Evolutionary conservation across 2,329 filamentous ascomycete genomes (phyloP), one percentile per base, ranked within the genome.

Genomic region (Hypoxylon sp.): DNA sequence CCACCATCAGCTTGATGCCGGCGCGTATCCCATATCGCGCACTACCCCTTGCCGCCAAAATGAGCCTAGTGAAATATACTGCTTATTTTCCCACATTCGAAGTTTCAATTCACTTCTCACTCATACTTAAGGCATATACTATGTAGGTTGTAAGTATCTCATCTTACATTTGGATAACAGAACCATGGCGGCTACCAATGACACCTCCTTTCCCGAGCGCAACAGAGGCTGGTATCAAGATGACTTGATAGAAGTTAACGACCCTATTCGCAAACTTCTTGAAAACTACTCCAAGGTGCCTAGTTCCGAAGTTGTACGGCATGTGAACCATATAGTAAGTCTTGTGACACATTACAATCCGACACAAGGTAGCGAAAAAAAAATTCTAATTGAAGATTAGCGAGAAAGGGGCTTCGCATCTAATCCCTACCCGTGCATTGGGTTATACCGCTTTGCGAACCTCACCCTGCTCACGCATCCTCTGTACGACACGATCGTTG

Each of bases 351-450:
- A 19, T 10, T 57, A n/a, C 11, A 39, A 24, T 13, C 6, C 29
- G n/a, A 31, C 39, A 31, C 22, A 22, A 19, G 13, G 11, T 31
- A 13, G 22, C 17, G 17, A 11, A 14, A 31, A 44, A 31, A 22
- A 22, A 22, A 22, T 3, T 11, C 53, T 61, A 54, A 63, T n/a
- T n/a, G 14, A 50, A 6, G 17, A 44, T 10, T 58, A 74, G 67
- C 65, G 72, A n/a, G 63, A 71, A 46, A 55, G 44, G 39, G 71
- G 66, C 10, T 72, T 72, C 35, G 64, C 53, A 6, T 10, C 55
- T 11, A 69, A 67, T 33, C 68, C 73, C 5, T 74, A 73, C 22
- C 70, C 71, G 0, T 74, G 69, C 26, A 72, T 74, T 39, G 68
- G 73, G 2, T 60, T 69, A 3, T 72, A 69, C 44, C 70, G 70